Percentiles rank a stretch among this genome's conserved stretches.
Evolutionary conservation across 345 rosid species (phyloP).

Genomic region (Litchi chinensis): DNA sequence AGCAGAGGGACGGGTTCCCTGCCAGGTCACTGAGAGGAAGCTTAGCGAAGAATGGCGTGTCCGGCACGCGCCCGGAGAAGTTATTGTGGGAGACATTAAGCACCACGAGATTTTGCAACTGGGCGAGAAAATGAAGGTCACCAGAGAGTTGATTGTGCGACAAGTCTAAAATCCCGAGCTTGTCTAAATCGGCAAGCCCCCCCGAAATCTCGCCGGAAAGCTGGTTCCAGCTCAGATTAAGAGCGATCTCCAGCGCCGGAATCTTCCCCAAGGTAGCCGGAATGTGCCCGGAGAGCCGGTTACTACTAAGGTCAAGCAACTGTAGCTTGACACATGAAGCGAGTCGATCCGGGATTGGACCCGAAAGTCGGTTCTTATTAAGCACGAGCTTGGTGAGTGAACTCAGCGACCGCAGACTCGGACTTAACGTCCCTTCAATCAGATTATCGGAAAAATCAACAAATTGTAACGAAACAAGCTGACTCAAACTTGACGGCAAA

Average conservation of each 20-base stretch:
- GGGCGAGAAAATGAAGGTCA: conserved; percentile 53
- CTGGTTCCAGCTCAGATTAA: conserved; percentile 80
- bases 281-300: conserved; percentile 59
- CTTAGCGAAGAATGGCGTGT: conserved; percentile 75
- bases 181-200: conserved; percentile 56
- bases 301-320: conserved; percentile 70
- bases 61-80: conserved; percentile 77
- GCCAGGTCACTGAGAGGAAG: conserved; percentile 72
- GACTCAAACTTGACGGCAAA: conserved; percentile 48
- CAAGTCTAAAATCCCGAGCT: conserved; percentile 69
- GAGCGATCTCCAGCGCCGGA: conserved; percentile 69
- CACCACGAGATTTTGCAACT: conserved; percentile 75
- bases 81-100: conserved; percentile 85
- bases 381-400: conserved; percentile 77
- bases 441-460: conserved; percentile 69
- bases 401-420: conserved; percentile 57
- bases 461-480: conserved; percentile 53
- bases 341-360: conserved; percentile 63
- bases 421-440: conserved; percentile 56
- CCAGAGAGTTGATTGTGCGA: conserved; percentile 78
- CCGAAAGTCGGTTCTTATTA: conserved; percentile 58
- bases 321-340: conserved; percentile 73
- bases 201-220: conserved; percentile 61
- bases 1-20: conserved; percentile 67
- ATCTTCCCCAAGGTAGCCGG: conserved; percentile 66